Base-by-base conservation (phyloP, 306 rosid species). In the Dryas drummondii region DNA sequence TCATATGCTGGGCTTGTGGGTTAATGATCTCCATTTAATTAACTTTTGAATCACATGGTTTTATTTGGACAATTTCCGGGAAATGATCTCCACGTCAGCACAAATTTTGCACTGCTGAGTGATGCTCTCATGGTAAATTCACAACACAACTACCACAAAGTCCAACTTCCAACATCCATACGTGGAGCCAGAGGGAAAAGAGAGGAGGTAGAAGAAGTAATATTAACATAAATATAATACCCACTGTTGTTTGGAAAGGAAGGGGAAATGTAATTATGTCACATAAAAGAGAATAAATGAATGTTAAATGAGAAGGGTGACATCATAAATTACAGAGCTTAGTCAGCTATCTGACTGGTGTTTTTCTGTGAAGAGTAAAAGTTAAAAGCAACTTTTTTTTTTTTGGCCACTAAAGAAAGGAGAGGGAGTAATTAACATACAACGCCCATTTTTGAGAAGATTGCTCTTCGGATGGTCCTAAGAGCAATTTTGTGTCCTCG, bases 371-470 rank as follows among this genome's bases (percentile, higher is more conserved):
- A 19, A 27, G 48, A 59, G 16, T 41, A 46, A 72, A 46, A 2
- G n/a, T 59, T 45, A 47, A 58, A 46, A 27, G 32, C 49, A 9
- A 32, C 19, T 42, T 17, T 22, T 22, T 22, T 22, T 19, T 22
- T 22, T 22, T 22, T 22, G 22, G 22, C 22, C 22, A 22, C 22
- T 22, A 22, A 22, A 41, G 9, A 45, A 32, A 22, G 63, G 17
- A 60, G 55, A n/a, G 48, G 62, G 58, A 55, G 54, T 74, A 78
- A 44, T 52, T 57, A 62, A 71, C 41, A 42, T 85, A 87, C 97
- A 86, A 48, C 53, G 87, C 66, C 76, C 85, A 76, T 56, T 72
- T 22, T 19, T 82, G 91, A 81, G 84, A 58, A 80, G 84, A 84
- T 4, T 79, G 82, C 15, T 87, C 84, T 72, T 64, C 86, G 69